These are phyloP conservation scores for Dipteronia dyeriana DNA, from an alignment of 345 rosid genomes.

Conservation along the genomic window DNA sequence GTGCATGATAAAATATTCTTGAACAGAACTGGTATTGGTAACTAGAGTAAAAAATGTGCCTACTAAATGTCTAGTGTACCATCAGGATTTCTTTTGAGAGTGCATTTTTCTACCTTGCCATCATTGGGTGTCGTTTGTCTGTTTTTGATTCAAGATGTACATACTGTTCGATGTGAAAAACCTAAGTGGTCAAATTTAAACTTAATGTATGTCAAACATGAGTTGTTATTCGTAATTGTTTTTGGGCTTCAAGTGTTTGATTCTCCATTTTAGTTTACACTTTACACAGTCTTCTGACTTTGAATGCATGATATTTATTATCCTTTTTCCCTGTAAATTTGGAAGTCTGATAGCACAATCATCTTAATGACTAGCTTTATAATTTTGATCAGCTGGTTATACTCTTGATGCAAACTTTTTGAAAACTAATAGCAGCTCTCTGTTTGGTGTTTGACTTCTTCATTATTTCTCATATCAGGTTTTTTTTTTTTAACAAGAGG, in stretches of 20 bases:
- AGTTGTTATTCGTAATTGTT: background rate
- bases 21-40: background rate
- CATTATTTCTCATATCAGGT: background rate
- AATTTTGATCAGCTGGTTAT: background rate
- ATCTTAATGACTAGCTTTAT: background rate
- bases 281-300: background rate
- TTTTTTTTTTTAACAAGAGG: no score
- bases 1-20: background rate
- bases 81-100: background rate
- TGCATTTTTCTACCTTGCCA: background rate
- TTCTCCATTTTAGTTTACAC: background rate
- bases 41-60: background rate
- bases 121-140: conserved; percentile 2
- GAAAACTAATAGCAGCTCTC: background rate
- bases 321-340: background rate
- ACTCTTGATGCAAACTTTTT: background rate
- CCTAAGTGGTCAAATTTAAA: background rate
- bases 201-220: background rate
- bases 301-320: background rate
- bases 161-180: background rate
- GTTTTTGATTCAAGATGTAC: background rate
- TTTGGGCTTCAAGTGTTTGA: conserved; percentile 1
- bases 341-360: background rate
- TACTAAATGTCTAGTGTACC: background rate
- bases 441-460: background rate